Evolutionary conservation across 2,329 filamentous ascomycete species (phyloP).

Genomic region (Aspergillus uvarum): DNA sequence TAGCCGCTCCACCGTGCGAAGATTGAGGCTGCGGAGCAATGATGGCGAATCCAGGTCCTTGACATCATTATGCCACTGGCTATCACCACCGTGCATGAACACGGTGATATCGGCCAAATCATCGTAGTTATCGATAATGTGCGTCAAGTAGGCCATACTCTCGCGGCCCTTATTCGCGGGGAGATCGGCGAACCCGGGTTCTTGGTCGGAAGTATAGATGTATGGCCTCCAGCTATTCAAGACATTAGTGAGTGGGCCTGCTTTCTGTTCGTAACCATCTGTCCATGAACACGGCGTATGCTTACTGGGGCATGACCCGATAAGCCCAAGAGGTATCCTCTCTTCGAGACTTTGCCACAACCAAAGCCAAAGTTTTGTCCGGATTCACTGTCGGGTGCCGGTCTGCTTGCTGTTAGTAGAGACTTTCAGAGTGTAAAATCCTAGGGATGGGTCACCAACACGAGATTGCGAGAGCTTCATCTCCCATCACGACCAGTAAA

Average conservation of each 20-base stretch:
- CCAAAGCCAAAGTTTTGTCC: neutral
- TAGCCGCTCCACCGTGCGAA: conserved; percentile 28
- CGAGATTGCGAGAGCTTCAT: neutral
- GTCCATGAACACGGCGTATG: neutral
- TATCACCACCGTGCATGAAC: conserved; percentile 52
- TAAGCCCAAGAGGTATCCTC: neutral
- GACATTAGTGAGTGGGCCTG: neutral
- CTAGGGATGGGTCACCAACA: neutral
- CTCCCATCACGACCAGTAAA: neutral
- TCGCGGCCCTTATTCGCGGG: conserved; percentile 53
- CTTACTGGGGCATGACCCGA: conserved; percentile 8
- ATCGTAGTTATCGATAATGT: conserved; percentile 62
- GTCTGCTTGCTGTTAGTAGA: neutral
- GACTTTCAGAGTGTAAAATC: neutral
- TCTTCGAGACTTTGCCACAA: neutral
- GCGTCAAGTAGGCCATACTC: conserved; percentile 61
- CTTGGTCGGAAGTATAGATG: conserved; percentile 21
- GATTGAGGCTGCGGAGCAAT: conserved; percentile 26
- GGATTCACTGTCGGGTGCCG: neutral
- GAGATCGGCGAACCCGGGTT: conserved; percentile 15
- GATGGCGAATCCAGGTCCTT: conserved; percentile 21
- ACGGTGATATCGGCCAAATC: conserved; percentile 56
- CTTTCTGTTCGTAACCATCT: neutral
- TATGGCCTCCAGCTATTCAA: conserved; percentile 16
- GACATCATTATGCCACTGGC: conserved; percentile 31